These are phyloP conservation scores for Sugiyamaella smithiae DNA, from an alignment of 805 yeast species.

Conservation along the genomic window DNA sequence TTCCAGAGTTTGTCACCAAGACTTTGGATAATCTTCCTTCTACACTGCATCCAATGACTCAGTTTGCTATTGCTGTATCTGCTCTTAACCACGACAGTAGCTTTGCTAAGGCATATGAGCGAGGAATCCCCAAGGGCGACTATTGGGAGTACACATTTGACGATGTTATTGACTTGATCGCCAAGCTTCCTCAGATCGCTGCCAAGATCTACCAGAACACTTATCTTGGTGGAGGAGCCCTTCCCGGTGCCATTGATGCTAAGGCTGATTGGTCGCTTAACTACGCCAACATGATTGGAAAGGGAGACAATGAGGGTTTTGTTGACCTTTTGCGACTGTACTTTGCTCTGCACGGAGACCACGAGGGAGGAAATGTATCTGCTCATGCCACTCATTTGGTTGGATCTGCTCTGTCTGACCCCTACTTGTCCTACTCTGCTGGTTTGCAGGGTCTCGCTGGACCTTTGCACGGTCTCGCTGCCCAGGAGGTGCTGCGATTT, in stretches of 20 bases:
- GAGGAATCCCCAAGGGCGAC: conserved; percentile 63
- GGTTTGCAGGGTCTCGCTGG: conserved; percentile 84
- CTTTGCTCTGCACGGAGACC: conserved; percentile 74
- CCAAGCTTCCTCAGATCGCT: conserved; percentile 70
- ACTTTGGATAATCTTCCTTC: conserved; percentile 62
- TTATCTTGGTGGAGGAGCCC: conserved; percentile 50
- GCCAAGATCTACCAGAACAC: conserved; percentile 70
- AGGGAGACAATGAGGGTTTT: conserved; percentile 46
- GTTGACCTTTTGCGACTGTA: conserved; percentile 69
- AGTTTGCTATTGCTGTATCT: conserved; percentile 69
- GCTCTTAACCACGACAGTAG: conserved; percentile 68
- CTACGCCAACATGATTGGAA: conserved; percentile 64
- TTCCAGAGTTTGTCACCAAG: conserved; percentile 63
- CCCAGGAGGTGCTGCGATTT: conserved; percentile 80
- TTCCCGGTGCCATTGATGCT: conserved; percentile 50
- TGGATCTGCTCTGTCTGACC: conserved; percentile 76
- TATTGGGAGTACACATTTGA: conserved; percentile 77
- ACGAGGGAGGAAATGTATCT: conserved; percentile 82
- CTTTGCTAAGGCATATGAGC: conserved; percentile 70
- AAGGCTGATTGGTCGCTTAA: conserved; percentile 70
- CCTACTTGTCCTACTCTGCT: conserved; percentile 71
- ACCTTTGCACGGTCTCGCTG: conserved; percentile 82
- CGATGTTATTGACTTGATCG: conserved; percentile 65
- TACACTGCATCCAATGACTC: conserved; percentile 81
- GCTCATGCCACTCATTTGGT: conserved; percentile 81